These are phyloP conservation scores for Calamus simplicifolius DNA, from an alignment of 176 grass and related monocot genomes.

Conservation along the genomic window DNA sequence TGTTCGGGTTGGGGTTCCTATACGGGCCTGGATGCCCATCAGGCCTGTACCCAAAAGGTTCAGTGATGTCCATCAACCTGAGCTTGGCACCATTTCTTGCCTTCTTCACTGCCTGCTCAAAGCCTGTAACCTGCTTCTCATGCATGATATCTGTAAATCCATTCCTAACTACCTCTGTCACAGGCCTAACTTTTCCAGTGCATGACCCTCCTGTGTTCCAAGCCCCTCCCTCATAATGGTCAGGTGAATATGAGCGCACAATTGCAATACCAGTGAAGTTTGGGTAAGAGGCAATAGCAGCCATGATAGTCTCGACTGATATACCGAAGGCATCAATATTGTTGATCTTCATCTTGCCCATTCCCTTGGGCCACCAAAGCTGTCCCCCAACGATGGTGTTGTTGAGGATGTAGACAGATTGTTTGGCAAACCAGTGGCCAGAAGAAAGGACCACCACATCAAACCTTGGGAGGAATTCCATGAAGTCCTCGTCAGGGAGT, in stretches of 20 bases:
- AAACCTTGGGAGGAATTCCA: slow-evolving; percentile 64
- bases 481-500: slow-evolving; percentile 71
- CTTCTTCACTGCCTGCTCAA: slow-evolving; percentile 49
- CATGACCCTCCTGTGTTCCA: slow-evolving; percentile 91
- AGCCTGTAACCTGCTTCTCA: slow-evolving; percentile 54
- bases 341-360: slow-evolving; percentile 68
- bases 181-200: slow-evolving; percentile 62
- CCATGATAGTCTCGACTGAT: slow-evolving; percentile 61
- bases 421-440: slow-evolving; percentile 86
- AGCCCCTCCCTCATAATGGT: slow-evolving; percentile 80
- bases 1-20: slow-evolving; percentile 73
- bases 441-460: slow-evolving; percentile 85
- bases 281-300: slow-evolving; percentile 49
- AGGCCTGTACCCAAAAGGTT: slow-evolving; percentile 51
- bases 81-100: slow-evolving; percentile 32
- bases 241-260: slow-evolving; percentile 73
- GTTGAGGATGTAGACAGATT: slow-evolving; percentile 63
- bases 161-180: slow-evolving; percentile 43
- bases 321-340: slow-evolving; percentile 69
- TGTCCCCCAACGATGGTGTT: slow-evolving; percentile 62
- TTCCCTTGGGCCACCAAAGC: slow-evolving; percentile 62
- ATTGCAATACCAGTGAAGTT: slow-evolving; percentile 76
- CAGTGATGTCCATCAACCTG: slow-evolving; percentile 83
- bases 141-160: slow-evolving; percentile 75
- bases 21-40: slow-evolving; percentile 93